These are phyloP conservation scores for Neodidymelliopsis sp. DNA, from an alignment of 2,329 filamentous ascomycete genomes.

Conservation along the genomic window DNA sequence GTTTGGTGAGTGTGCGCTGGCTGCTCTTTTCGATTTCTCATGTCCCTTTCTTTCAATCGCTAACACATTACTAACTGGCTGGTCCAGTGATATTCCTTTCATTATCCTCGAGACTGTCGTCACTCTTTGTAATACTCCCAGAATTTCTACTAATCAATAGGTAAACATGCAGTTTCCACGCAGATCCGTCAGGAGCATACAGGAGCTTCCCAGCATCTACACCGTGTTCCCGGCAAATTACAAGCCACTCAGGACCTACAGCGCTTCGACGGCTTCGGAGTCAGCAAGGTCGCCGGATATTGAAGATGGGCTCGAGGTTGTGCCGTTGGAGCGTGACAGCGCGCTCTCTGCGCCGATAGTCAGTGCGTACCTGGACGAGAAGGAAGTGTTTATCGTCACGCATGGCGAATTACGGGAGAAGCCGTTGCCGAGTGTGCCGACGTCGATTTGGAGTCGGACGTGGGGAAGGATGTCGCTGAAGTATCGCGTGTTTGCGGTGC, in stretches of 20 bases:
- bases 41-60: constrained; percentile 18
- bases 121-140: constrained; percentile 11
- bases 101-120: neutral
- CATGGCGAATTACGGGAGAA: constrained; percentile 24
- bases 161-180: constrained; percentile 36
- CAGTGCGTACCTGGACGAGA: constrained; percentile 36
- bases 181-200: constrained; percentile 32
- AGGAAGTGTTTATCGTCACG: constrained; percentile 32
- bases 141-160: neutral
- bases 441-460: constrained; percentile 29
- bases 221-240: constrained; percentile 32
- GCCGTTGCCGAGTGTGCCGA: constrained; percentile 34
- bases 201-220: constrained; percentile 38
- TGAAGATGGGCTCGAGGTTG: constrained; percentile 41
- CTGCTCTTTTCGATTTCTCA: constrained; percentile 25
- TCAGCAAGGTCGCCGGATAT: constrained; percentile 24
- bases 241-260: constrained; percentile 16
- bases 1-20: constrained; percentile 20
- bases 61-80: constrained; percentile 21
- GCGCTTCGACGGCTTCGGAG: constrained; percentile 19
- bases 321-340: constrained; percentile 39
- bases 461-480: constrained; percentile 34
- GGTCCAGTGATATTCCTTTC: constrained; percentile 18
- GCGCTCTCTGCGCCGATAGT: constrained; percentile 35
- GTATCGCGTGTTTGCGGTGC: constrained; percentile 30